Conservation (phyloP, 2,329 filamentous ascomycete species). For the Xylaria sp. region DNA sequence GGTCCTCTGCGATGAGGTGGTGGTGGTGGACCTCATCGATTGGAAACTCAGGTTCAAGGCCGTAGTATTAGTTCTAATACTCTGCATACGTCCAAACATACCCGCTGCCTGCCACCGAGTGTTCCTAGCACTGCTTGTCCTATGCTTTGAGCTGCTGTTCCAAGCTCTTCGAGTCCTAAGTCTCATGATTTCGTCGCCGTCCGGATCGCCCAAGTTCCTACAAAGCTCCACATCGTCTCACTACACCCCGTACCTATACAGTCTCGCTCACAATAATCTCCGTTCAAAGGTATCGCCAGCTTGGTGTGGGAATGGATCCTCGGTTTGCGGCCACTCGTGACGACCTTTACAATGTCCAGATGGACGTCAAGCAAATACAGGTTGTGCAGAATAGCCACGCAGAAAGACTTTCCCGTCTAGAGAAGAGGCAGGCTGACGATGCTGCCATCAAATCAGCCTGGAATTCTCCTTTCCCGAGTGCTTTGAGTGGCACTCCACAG, state of each 20-base stretch:
- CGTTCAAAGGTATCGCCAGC: constrained; percentile 20
- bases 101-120: constrained; percentile 30
- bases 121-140: constrained; percentile 32
- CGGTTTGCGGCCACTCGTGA: constrained; percentile 69
- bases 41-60: constrained; percentile 45
- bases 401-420: constrained; percentile 69
- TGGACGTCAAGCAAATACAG: constrained; percentile 76
- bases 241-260: constrained; percentile 24
- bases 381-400: constrained; percentile 69
- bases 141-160: constrained; percentile 42
- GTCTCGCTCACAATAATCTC: constrained; percentile 31
- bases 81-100: constrained; percentile 29
- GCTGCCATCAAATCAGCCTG: constrained; percentile 84
- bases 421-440: constrained; percentile 75
- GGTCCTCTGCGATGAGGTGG: constrained; percentile 52
- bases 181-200: constrained; percentile 21
- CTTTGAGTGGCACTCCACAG: constrained; percentile 83
- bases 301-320: constrained; percentile 67
- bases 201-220: constrained; percentile 24
- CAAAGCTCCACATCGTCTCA: constrained; percentile 21
- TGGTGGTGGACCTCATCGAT: constrained; percentile 49
- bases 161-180: constrained; percentile 34
- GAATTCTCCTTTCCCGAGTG: constrained; percentile 92
- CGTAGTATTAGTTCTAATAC: constrained; percentile 36
- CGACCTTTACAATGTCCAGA: constrained; percentile 74